A percentile compares a stretch with the other conserved stretches of the same genome.
phyloP scores from a whole-genome alignment of 768 basidiomycete species.

The Tylopilus plumbeoviolaceoides region DNA sequence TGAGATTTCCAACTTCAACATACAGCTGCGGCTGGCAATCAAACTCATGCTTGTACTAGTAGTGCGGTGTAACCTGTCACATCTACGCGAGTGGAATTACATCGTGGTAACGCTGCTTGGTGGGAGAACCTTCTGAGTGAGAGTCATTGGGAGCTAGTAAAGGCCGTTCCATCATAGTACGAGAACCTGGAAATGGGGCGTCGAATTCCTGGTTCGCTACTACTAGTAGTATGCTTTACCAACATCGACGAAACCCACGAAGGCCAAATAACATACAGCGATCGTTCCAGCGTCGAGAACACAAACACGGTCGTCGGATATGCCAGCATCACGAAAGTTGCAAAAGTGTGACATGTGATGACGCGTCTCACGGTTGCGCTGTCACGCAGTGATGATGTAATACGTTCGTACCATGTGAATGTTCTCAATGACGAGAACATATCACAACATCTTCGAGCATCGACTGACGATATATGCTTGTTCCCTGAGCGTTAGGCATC shows the following conservation, averaged over 20 bases:
- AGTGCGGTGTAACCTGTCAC: too few relatives aligned
- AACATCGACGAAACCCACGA: not conserved
- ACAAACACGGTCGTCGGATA: constrained; percentile 84
- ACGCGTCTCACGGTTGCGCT: too few relatives aligned
- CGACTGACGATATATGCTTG: too few relatives aligned
- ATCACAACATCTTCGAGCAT: too few relatives aligned
- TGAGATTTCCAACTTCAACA: too few relatives aligned
- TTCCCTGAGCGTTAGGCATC: too few relatives aligned
- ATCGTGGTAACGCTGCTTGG: not conserved
- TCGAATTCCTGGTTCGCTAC: constrained; percentile 69
- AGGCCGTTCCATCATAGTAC: not conserved
- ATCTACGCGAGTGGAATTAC: not conserved
- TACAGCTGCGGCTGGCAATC: not conserved
- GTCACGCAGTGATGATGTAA: too few relatives aligned
- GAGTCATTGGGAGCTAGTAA: not conserved
- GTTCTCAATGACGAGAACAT: too few relatives aligned
- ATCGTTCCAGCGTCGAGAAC: constrained; percentile 81
- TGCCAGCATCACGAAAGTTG: too few relatives aligned
- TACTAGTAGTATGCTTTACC: not conserved
- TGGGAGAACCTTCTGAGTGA: not conserved
- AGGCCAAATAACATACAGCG: constrained; percentile 42
- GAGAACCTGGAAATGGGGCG: constrained; percentile 43
- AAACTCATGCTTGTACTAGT: too few relatives aligned
- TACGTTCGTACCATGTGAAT: too few relatives aligned
- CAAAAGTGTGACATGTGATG: too few relatives aligned